phyloP scores from a whole-genome alignment of 768 basidiomycete species.

The Strobilomyces confusus region DNA sequence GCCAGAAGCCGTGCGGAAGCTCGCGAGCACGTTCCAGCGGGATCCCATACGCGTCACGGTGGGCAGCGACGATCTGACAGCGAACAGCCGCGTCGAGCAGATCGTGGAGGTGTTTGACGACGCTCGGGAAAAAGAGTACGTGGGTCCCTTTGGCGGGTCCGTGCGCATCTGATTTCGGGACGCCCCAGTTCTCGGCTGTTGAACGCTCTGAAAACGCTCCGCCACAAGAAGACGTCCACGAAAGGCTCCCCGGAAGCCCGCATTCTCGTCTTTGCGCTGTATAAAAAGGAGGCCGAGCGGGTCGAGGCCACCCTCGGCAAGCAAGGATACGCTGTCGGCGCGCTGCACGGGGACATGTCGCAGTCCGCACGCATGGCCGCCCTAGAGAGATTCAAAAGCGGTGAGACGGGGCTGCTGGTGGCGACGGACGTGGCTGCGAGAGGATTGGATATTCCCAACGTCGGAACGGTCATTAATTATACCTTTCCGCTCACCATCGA shows the following conservation, averaged over 20 bases:
- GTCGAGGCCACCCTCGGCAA: conserved; percentile 74
- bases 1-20: conserved; percentile 88
- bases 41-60: conserved; percentile 89
- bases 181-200: conserved; percentile 53
- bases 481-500: conserved; percentile 97
- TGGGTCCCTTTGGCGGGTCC: conserved; percentile 5
- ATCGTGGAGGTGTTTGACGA: conserved; percentile 90
- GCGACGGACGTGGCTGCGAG: conserved; percentile 98
- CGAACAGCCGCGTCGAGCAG: conserved; percentile 93
- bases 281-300: conserved; percentile 96
- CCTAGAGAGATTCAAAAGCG: conserved; percentile 82
- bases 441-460: conserved; percentile 95
- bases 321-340: conserved; percentile 74
- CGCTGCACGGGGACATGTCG: conserved; percentile 88
- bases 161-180: background rate
- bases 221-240: conserved; percentile 58
- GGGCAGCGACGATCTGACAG: conserved; percentile 91
- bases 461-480: conserved; percentile 91
- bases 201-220: conserved; percentile 48
- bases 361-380: conserved; percentile 83
- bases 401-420: conserved; percentile 76
- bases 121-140: conserved; percentile 80
- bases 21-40: conserved; percentile 84
- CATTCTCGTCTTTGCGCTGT: conserved; percentile 89
- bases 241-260: conserved; percentile 53